Conservation (phyloP, 306 rosid genomes). For the Sophora flavescens region DNA sequence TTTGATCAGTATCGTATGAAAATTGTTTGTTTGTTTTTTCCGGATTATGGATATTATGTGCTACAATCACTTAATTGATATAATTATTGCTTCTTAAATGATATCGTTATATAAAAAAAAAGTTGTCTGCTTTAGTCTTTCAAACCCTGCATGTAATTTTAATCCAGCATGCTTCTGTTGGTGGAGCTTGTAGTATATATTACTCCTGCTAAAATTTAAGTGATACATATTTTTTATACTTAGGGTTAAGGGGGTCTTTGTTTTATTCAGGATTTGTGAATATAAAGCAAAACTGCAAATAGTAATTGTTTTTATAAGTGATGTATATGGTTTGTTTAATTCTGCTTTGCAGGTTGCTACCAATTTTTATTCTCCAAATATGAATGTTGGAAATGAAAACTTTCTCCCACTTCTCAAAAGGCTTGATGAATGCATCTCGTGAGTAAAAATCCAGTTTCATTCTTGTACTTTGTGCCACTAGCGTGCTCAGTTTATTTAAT, state of each 20-base stretch:
- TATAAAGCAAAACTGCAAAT: conserved; percentile 24
- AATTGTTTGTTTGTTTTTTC: conserved; percentile 10
- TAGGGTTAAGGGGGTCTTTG: conserved; percentile 19
- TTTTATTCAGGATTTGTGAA: conserved; percentile 29
- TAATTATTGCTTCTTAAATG: conserved; percentile 4
- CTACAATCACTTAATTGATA: conserved; percentile 9
- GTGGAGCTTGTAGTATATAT: conserved; percentile 13
- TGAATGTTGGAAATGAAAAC: conserved; percentile 86
- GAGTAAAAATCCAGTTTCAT: conserved; percentile 57
- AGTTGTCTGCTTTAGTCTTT: conserved; percentile 31
- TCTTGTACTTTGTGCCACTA: conserved; percentile 30
- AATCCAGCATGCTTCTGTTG: conserved; percentile 37
- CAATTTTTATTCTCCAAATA: conserved; percentile 92
- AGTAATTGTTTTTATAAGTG: conserved; percentile 30
- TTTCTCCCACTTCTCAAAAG: conserved; percentile 92
- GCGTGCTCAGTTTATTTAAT: conserved; percentile 14
- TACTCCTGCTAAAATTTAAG: conserved; percentile 20
- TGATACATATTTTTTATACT: conserved; percentile 20
- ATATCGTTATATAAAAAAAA: background rate
- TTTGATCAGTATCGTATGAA: conserved; percentile 4
- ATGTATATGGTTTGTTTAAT: conserved; percentile 40
- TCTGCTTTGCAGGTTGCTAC: conserved; percentile 77
- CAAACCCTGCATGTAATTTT: conserved; percentile 10
- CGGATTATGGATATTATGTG: conserved; percentile 2
- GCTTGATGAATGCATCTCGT: conserved; percentile 97